phyloP scores from a whole-genome alignment of 495 filamentous ascomycete species.

The Umbilicaria muhlenbergii region DNA sequence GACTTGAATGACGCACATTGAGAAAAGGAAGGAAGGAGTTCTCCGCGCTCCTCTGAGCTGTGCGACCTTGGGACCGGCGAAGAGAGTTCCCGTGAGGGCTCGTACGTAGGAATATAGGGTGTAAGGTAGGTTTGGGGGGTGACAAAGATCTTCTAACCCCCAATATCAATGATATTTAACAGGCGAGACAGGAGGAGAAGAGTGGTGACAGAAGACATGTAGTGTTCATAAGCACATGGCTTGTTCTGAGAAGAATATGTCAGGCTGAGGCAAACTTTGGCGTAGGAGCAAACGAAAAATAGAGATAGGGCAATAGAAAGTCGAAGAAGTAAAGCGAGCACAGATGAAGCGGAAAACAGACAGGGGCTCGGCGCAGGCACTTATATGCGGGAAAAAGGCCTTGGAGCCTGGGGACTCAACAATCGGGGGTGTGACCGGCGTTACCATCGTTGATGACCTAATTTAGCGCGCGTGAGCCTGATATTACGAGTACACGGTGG shows the following conservation, averaged over 20 bases:
- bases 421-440: too few species aligned
- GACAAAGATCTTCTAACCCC: not conserved
- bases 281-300: not conserved
- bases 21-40: not conserved
- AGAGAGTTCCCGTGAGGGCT: not conserved
- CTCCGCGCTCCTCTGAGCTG: not conserved
- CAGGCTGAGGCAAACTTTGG: not conserved
- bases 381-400: too few species aligned
- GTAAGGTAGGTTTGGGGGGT: not conserved
- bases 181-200: conserved; percentile 5
- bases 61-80: not conserved
- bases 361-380: too few species aligned
- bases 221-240: conserved; percentile 1
- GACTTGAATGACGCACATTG: conserved; percentile 5
- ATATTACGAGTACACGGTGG: too few species aligned
- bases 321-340: not conserved
- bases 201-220: conserved; percentile 2
- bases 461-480: too few species aligned
- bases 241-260: not conserved
- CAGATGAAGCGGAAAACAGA: not conserved
- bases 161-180: conserved; percentile 1
- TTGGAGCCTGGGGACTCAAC: too few species aligned
- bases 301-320: not conserved
- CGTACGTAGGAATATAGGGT: not conserved
- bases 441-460: too few species aligned